Evolutionary conservation across 176 grass and related monocot species (phyloP).

Genomic region (Triticum turgidum): DNA sequence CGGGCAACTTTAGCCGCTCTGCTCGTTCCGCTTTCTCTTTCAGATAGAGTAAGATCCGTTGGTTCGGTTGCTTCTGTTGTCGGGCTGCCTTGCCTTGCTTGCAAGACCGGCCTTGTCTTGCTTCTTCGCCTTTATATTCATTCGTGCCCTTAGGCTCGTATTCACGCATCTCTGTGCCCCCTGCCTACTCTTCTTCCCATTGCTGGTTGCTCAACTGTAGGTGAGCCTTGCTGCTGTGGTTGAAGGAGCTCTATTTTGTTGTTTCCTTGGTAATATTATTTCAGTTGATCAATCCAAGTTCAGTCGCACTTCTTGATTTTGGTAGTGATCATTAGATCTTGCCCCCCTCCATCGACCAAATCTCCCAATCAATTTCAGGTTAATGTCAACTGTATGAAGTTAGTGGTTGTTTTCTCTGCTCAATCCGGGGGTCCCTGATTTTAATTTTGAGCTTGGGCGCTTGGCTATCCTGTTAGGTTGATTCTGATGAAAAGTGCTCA

Average conservation of each 20-base stretch:
- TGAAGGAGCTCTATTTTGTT: background rate
- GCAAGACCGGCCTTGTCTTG: slow-evolving; percentile 1
- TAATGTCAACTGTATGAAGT: background rate
- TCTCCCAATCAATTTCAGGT: background rate
- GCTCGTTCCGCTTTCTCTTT: background rate
- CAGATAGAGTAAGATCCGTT: slow-evolving; percentile 12
- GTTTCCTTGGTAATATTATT: background rate
- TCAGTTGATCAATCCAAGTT: background rate
- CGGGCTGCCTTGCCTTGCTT: slow-evolving; percentile 11
- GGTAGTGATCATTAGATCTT: background rate
- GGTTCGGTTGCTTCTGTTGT: background rate
- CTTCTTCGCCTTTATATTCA: background rate
- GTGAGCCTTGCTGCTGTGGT: background rate
- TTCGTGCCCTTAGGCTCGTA: background rate
- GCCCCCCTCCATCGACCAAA: background rate
- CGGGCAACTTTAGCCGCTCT: background rate
- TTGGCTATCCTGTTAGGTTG: background rate
- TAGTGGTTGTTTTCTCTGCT: background rate
- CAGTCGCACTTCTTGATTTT: background rate
- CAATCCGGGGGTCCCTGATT: background rate
- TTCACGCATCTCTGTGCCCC: background rate
- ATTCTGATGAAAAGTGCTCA: background rate
- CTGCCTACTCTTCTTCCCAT: background rate
- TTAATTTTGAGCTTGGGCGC: background rate
- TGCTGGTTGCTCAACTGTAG: background rate